Evolutionary conservation across 208 protist genomes (phyloP), one percentile per base, ranked within the genome.

Genomic region (Crithidia acanthocephali): DNA sequence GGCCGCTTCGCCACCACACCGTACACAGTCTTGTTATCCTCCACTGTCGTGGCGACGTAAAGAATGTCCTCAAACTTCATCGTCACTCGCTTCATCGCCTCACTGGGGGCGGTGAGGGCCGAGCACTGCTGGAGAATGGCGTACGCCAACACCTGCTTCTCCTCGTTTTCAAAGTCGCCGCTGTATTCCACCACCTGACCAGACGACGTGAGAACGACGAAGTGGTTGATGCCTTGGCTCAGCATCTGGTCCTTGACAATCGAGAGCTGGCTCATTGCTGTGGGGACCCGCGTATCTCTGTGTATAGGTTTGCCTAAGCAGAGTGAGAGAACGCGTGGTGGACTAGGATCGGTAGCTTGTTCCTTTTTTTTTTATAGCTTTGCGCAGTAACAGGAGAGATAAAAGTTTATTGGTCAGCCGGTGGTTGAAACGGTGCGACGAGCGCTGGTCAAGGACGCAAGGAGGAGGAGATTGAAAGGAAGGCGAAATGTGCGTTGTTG

Each of bases 241-340:
- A 93, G 82, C 48, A 97, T 83, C 44, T 91, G 88, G 55, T 97
- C 92, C 68, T 94, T 95, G 42, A 97, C 78, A 61, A 84, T 84
- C 48, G 63, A 76, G 10, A 88, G 33, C 66, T 91, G 82, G n/a
- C 76, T 84, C 85, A 93, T 94, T 25, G 2, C 28, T 33, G 18
- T 40, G 5, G 56, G n/a, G n/a, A n/a, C n/a, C n/a, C n/a, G n/a
- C n/a, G n/a, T n/a, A n/a, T n/a, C n/a, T n/a, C n/a, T n/a, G n/a
- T n/a, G n/a, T n/a, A n/a, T n/a, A n/a, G n/a, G n/a, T n/a, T n/a
- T n/a, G n/a, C n/a, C n/a, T n/a, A n/a, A n/a, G n/a, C n/a, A n/a
- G n/a, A n/a, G n/a, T n/a, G n/a, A n/a, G n/a, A n/a, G n/a, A n/a
- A n/a, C n/a, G n/a, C n/a, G n/a, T n/a, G n/a, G n/a, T n/a, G n/a